Base-by-base conservation (phyloP, 1,139 yeast species). In the Arxiozyma slooffiae region DNA sequence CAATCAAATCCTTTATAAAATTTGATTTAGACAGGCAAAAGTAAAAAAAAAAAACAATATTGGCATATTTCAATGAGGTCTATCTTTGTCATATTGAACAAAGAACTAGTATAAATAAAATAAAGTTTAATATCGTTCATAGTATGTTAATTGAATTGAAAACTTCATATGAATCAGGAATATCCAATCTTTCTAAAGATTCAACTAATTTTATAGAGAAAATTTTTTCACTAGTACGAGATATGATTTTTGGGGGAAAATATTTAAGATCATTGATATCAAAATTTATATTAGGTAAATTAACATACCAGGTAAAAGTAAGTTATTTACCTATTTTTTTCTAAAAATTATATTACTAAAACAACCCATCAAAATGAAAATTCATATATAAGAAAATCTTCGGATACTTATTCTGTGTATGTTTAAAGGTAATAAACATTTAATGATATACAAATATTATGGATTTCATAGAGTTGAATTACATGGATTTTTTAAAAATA, bases 81-180 rank as follows among this genome's bases (percentile, higher is more conserved):
- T 30, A 11, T 11, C 2, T 30, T n/a, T 6, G n/a, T 30, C 36
- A 11, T 34, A 39, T 85, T 11, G 95, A 95, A 0, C 84, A 85
- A 54, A 81, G 84, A 55, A 90, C 88, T 48, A 79, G 85, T 53
- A 95, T 87, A 66, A 97, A 96, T 41, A 97, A 90, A 63, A 88
- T 80, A 50, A 92, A 89, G 67, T 92, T 84, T 62, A 88, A 89
- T 41, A 82, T 90, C 75, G 98, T 97, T 0, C 92, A 90, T 67
- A 88, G 89, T 67, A 90, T 92, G 97, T 75, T 92, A 52, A 90
- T 97, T 0, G 98, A 98, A 11, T 92, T 92, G 51, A 95, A 88
- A 3, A 92, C 96, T 5, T 45, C 48, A 23, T 37, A 43, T 23
- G 42, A 38, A n/a, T 20, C 17, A 24, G 20, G 23, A 4, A 4